Conservation (phyloP, 2,329 filamentous ascomycete species). For the Botryosphaeria dothidea region DNA sequence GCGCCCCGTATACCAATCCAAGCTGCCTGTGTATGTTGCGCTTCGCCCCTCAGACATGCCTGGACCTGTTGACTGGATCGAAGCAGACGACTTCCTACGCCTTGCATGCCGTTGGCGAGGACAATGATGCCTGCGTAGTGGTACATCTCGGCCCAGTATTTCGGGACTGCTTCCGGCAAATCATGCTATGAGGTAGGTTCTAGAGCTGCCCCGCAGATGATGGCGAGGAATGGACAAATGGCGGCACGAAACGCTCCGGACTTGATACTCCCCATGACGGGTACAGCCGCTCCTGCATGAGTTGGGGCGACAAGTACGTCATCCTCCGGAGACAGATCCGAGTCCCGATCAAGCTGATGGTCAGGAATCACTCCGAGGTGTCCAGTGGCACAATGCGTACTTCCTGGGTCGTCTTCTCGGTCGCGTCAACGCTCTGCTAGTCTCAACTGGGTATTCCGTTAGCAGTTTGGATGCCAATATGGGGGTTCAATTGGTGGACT, state of each 20-base stretch:
- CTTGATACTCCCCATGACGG: slow-evolving; percentile 6
- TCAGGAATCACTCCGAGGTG: neutral
- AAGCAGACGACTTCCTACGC: too few species aligned
- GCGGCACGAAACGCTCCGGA: neutral
- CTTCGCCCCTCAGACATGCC: too few species aligned
- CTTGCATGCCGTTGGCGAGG: neutral
- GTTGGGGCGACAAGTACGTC: neutral
- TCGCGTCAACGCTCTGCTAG: neutral
- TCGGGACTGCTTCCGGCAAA: neutral
- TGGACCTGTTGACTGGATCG: too few species aligned
- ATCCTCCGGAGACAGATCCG: neutral
- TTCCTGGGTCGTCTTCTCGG: neutral
- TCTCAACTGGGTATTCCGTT: neutral
- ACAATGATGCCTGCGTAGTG: neutral
- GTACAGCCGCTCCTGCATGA: slow-evolving; percentile 2
- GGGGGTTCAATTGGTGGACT: neutral
- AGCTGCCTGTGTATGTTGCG: too few species aligned
- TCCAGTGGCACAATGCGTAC: neutral
- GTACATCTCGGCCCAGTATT: neutral
- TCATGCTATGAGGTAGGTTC: neutral
- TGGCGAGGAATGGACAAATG: neutral
- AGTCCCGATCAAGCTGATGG: neutral
- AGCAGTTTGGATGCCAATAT: neutral
- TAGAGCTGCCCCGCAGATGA: neutral
- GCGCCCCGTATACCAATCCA: too few species aligned